These are phyloP conservation scores for Edaphochlamys debaryana DNA, from an alignment of 139 green algal genomes.

Conservation along the genomic window DNA sequence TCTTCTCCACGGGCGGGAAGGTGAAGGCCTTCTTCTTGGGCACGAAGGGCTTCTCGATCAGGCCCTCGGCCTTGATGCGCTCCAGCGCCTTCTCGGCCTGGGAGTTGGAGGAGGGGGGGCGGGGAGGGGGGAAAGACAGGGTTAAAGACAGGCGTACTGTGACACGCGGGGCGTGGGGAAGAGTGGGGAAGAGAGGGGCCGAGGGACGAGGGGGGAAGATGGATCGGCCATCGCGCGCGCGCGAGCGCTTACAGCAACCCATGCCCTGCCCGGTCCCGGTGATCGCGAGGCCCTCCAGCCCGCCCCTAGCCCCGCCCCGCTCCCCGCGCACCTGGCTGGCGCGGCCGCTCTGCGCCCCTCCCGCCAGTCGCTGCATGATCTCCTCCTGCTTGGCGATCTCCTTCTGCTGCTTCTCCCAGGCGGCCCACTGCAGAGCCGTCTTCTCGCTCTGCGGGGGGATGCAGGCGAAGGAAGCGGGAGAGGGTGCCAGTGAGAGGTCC, in stretches of 20 bases:
- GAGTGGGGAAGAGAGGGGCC: not conserved
- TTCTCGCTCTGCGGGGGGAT: conserved; percentile 68
- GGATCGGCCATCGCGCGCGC: no score
- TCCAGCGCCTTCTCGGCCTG: conserved; percentile 95
- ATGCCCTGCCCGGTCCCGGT: no score
- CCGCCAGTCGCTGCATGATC: conserved; percentile 63
- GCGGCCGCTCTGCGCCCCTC: conserved; percentile 66
- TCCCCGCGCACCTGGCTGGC: conserved; percentile 40
- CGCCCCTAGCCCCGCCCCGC: not conserved
- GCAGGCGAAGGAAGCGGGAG: no score
- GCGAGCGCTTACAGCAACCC: no score
- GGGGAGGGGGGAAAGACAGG: no score
- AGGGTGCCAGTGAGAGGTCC: no score
- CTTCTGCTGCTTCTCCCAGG: conserved; percentile 98
- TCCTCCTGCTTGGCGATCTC: conserved; percentile 84
- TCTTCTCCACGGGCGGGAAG: conserved; percentile 75
- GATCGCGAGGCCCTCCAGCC: no score
- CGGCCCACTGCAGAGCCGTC: conserved; percentile 81
- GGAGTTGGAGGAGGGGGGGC: not conserved
- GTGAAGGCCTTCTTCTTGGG: conserved; percentile 60
- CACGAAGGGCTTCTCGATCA: conserved; percentile 89
- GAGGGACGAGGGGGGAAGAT: no score
- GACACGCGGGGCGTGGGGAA: not conserved
- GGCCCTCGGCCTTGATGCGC: conserved; percentile 79
- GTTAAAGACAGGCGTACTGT: no score